Conservation (phyloP, 371 early-diverging fungal species). For the Thermomucor indicae-seudaticae region DNA sequence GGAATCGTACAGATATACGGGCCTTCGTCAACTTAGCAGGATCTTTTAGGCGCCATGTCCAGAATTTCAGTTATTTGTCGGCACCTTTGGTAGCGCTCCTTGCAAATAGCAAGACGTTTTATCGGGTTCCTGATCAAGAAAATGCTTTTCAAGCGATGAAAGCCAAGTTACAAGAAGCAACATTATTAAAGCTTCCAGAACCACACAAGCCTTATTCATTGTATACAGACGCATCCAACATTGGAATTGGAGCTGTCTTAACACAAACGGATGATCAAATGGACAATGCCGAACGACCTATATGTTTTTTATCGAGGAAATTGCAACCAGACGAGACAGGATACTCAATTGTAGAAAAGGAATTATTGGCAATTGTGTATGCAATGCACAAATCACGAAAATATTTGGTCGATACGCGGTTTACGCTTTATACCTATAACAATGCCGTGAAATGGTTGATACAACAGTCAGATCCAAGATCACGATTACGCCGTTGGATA, state of each 20-base stretch:
- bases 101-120: neutral
- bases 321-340: neutral
- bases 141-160: neutral
- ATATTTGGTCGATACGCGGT: no score
- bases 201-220: neutral
- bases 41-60: neutral
- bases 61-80: neutral
- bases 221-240: conserved; percentile 7
- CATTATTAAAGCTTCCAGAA: neutral
- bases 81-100: neutral
- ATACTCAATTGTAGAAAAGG: conserved; percentile 3
- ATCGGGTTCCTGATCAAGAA: neutral
- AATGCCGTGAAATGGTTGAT: neutral
- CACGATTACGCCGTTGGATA: conserved; percentile 6
- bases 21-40: conserved; percentile 1
- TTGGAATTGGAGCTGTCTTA: neutral
- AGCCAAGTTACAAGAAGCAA: neutral
- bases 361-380: neutral
- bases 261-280: neutral
- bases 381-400: neutral
- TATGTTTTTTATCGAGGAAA: conserved; percentile 5
- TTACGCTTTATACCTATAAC: neutral
- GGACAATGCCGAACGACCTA: neutral
- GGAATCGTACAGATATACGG: neutral
- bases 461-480: neutral